phyloP scores from a whole-genome alignment of 768 basidiomycete species.

The Suillus discolor region DNA sequence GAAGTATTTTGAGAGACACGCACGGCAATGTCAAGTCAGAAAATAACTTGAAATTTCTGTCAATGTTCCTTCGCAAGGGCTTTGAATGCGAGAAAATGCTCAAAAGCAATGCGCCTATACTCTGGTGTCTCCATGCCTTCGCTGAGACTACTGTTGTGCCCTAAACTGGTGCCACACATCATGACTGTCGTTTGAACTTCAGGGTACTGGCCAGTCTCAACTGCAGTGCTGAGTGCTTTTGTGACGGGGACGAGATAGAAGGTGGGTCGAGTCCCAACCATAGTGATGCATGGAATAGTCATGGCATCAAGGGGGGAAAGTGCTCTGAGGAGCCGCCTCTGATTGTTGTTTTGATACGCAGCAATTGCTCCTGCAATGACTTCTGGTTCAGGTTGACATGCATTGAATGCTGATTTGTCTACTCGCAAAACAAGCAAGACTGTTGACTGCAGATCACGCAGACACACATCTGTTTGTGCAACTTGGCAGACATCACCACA shows the following conservation, averaged over 20 bases:
- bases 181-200: not conserved
- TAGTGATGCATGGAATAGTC: conserved; percentile 27
- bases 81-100: not conserved
- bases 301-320: conserved; percentile 23
- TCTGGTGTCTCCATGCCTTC: not conserved
- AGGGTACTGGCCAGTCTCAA: conserved; percentile 5
- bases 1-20: not conserved
- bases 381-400: conserved; percentile 25
- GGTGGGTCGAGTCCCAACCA: conserved; percentile 36
- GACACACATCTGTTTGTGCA: conserved; percentile 31
- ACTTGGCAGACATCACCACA: conserved; percentile 25
- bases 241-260: conserved; percentile 31
- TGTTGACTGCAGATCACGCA: conserved; percentile 14
- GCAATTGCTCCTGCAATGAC: conserved; percentile 36
- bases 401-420: conserved; percentile 13
- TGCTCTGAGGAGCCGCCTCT: conserved; percentile 13
- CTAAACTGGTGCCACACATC: not conserved
- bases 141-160: not conserved
- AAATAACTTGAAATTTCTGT: not conserved
- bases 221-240: conserved; percentile 19
- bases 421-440: conserved; percentile 9
- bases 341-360: conserved; percentile 30
- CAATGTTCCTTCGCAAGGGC: not conserved
- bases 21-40: not conserved
- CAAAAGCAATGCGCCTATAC: not conserved